phyloP scores from a whole-genome alignment of 208 protist genomes.

The Trypanosoma melophagium region DNA sequence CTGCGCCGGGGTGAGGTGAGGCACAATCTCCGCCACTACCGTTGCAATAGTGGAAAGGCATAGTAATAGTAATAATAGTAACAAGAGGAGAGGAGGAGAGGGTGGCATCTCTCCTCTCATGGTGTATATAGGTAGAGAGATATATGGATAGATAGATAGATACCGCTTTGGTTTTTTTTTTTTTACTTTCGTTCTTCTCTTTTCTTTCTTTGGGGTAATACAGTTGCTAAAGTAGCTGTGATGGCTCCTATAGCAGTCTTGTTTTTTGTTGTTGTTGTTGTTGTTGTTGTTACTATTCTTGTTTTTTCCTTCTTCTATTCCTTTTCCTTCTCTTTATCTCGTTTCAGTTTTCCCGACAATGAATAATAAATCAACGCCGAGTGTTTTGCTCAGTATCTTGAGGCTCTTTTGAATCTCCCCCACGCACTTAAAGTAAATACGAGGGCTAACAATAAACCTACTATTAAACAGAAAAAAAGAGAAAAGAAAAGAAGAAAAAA shows the following conservation, averaged over 20 bases:
- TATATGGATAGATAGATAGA: no score
- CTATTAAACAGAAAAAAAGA: not conserved
- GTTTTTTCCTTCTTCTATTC: no score
- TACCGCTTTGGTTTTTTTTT: conserved; percentile 2
- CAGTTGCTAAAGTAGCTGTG: no score
- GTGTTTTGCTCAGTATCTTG: no score
- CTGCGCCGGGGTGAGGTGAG: conserved; percentile 35
- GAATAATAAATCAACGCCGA: no score
- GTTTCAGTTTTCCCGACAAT: no score
- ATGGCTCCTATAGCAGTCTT: not conserved
- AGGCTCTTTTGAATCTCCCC: not conserved
- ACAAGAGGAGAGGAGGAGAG: not conserved
- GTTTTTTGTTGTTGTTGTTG: not conserved
- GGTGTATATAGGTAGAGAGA: no score
- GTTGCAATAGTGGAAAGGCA: not conserved
- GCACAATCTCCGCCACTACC: not conserved
- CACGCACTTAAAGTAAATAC: not conserved
- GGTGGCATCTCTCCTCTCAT: no score
- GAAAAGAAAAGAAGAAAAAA: not conserved
- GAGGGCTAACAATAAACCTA: not conserved
- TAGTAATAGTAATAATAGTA: not conserved
- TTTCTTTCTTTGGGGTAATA: not conserved
- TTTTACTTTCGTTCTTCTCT: not conserved
- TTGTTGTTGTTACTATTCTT: no score
- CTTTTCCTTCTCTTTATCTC: no score